Base-by-base conservation (phyloP, 306 rosid species). In the Vigna unguiculata region DNA sequence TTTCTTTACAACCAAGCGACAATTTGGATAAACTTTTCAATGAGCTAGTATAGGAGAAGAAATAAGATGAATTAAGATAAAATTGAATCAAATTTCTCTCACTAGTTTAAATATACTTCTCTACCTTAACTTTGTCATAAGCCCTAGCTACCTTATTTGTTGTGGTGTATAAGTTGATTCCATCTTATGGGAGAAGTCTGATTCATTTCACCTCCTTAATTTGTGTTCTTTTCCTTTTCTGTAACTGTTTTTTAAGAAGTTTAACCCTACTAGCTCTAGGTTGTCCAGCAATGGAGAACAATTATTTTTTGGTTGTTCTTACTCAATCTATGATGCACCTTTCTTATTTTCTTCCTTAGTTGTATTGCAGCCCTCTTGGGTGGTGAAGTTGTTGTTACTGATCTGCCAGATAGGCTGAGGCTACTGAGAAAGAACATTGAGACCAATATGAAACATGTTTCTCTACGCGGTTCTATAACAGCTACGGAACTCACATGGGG, bases 281-380 rank as follows among this genome's bases (percentile, higher is more conserved):
- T 43, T 70, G 53, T 67, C 22, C 36, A 22, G 45, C 19, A 52
- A 40, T 19, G 48, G 40, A 28, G 25, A 57, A 57, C 34, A 70
- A 36, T 52, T 46, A 4, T 45, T 59, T 64, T 36, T 20, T 70
- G 60, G 63, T 69, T 79, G 57, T 45, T 86, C 75, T 52, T 58
- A 58, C 71, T 53, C 49, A 25, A 5, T 80, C 57, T 52, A 3
- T 46, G 16, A 63, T 78, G 55, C 72, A 53, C 15, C 69, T 24
- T 70, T 78, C 81, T 79, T 81, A 58, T 75, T 61, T 16, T 76
- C 32, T 47, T 81, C 77, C 45, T 16, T 91, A 92, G 96, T 74
- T 90, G 91, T 80, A 81, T 90, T 83, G 96, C 97, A 65, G 91
- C 96, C 81, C 93, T 90, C 78, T 76, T 93, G 86, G 96, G 96